phyloP scores from a whole-genome alignment of 176 grass and related monocot genomes.

The Zea mays region DNA sequence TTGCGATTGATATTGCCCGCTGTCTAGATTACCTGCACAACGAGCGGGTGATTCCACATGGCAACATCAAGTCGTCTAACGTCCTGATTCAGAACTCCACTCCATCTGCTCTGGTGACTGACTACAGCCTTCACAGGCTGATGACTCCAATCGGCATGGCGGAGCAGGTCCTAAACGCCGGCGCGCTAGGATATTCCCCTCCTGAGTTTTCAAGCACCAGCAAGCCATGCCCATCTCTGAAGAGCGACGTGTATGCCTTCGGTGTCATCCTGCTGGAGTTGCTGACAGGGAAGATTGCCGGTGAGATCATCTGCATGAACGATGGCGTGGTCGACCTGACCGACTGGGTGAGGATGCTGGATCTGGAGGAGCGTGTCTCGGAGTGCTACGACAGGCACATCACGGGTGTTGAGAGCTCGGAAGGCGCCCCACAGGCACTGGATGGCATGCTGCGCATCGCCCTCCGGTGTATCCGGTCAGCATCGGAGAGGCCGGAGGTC shows the following conservation, averaged over 20 bases:
- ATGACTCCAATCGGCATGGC: slow-evolving; percentile 72
- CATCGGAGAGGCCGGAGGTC: slow-evolving; percentile 80
- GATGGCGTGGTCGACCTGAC: slow-evolving; percentile 78
- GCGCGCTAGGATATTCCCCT: slow-evolving; percentile 78
- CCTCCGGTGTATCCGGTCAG: slow-evolving; percentile 69
- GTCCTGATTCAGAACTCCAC: slow-evolving; percentile 58
- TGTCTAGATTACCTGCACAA: slow-evolving; percentile 85
- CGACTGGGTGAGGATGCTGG: slow-evolving; percentile 85
- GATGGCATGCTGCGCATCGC: slow-evolving; percentile 74
- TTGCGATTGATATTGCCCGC: slow-evolving; percentile 55
- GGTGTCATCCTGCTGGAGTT: slow-evolving; percentile 85
- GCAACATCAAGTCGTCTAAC: slow-evolving; percentile 85
- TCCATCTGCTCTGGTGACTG: slow-evolving; percentile 53
- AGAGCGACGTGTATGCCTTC: slow-evolving; percentile 89
- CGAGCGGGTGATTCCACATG: slow-evolving; percentile 78
- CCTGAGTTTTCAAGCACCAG: slow-evolving; percentile 82
- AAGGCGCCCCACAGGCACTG: slow-evolving; percentile 32
- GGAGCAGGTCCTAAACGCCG: slow-evolving; percentile 73
- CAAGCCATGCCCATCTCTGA: slow-evolving; percentile 85
- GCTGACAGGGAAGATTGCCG: slow-evolving; percentile 70
- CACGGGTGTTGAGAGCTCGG: slow-evolving; percentile 27
- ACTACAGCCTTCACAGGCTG: slow-evolving; percentile 78
- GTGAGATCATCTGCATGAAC: slow-evolving; percentile 70
- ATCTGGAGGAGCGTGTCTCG: slow-evolving; percentile 52
- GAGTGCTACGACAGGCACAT: slow-evolving; percentile 75